A percentile compares a stretch with the other conserved stretches of the same genome.
Conservation (phyloP, 208 protist genomes). For the Wallacemonas collosoma region DNA sequence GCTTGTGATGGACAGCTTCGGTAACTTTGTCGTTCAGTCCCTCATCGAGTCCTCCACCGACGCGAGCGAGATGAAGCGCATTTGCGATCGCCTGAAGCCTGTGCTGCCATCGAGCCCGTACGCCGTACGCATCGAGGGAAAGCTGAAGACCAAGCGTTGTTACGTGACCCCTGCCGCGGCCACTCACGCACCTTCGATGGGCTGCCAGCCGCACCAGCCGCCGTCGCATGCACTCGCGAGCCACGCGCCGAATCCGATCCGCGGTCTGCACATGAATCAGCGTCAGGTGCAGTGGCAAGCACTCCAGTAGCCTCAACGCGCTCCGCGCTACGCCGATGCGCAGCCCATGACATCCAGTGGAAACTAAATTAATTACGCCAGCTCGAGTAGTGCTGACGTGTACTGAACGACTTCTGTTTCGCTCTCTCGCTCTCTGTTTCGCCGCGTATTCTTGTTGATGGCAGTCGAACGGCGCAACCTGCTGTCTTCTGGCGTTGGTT, state of each 20-base stretch:
- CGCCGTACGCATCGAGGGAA: slow-evolving; percentile 66
- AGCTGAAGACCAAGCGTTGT: slow-evolving; percentile 43
- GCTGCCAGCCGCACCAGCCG: background rate
- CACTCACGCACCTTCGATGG: background rate
- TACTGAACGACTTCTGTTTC: background rate
- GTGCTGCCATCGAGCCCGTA: slow-evolving; percentile 56
- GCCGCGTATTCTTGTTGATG: too few species aligned
- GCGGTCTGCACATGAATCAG: background rate
- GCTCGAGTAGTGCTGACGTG: background rate
- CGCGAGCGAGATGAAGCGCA: slow-evolving; percentile 62
- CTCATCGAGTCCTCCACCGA: slow-evolving; percentile 56
- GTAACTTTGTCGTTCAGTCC: slow-evolving; percentile 89
- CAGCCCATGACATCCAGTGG: background rate
- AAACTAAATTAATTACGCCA: background rate
- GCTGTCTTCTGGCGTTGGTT: background rate
- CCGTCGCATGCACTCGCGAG: background rate
- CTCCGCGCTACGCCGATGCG: background rate
- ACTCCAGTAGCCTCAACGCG: background rate
- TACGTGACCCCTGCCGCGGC: background rate
- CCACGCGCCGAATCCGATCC: slow-evolving; percentile 2
- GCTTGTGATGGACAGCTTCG: slow-evolving; percentile 75
- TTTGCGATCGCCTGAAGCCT: slow-evolving; percentile 68
- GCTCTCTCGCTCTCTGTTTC: background rate
- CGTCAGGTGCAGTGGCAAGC: slow-evolving; percentile 8
- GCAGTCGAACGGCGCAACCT: background rate